Base-by-base conservation (phyloP, 768 basidiomycete species). In the Chlorophyllum brunneum region DNA sequence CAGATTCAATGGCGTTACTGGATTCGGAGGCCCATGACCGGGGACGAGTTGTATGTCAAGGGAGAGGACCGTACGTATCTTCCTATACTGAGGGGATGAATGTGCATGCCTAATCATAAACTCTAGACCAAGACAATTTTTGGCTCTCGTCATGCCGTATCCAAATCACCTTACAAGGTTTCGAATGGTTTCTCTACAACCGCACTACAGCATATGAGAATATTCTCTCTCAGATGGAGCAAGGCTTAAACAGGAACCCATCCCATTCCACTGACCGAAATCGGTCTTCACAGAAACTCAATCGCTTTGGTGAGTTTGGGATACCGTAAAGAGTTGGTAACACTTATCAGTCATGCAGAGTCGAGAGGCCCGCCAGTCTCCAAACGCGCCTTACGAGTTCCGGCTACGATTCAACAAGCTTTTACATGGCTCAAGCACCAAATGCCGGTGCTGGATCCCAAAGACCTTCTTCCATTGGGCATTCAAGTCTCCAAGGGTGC, bases 101-200 rank as follows among this genome's bases (percentile, higher is more conserved):
- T 15, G 3, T 40, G n/a, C 29, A 29, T 11, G 29, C 29, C 20
- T 45, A 11, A 16, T 45, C 3, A n/a, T 18, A 2, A 7, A 23
- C n/a, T 27, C 27, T 20, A 53, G 51, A 45, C 37, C 36, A 53
- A 20, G 13, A 16, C 8, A 27, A 39, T 40, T 53, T 34, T 15
- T 36, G 26, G 18, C 24, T 45, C 20, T 45, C 39, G 4, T 81
- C 86, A 11, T 95, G 92, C 61, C 85, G 95, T 33, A 81, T 98
- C 26, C 85, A 89, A 49, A 63, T 94, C 24, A 83, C 83, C 5
- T 60, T 90, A 2, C 82, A 95, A 59, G 95, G 95, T 15, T 75
- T 94, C 38, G 94, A 98, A 65, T 94, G 91, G 86, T 92, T 92
- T 65, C 60, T 98, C 36, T 97, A 91, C 68, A 98, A 98, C 68